phyloP scores from a whole-genome alignment of 192 early-diverging fungal species.

The Umbelopsis ramanniana region DNA sequence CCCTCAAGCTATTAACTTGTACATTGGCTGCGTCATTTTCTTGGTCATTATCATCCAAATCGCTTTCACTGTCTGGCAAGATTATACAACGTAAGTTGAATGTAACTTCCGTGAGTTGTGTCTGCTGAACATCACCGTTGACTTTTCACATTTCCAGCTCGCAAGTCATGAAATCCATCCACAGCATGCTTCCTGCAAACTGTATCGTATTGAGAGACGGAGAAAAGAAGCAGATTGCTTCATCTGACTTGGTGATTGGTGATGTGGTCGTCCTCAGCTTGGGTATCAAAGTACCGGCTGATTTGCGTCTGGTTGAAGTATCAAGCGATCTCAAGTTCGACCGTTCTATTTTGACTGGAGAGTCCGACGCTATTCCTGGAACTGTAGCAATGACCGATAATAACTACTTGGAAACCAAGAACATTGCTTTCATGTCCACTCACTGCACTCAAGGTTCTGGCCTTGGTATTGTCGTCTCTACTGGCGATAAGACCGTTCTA shows the following conservation, averaged over 20 bases:
- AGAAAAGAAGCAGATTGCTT: slow-evolving; percentile 47
- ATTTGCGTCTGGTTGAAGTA: slow-evolving; percentile 66
- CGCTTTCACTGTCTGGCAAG: slow-evolving; percentile 65
- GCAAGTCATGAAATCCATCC: slow-evolving; percentile 72
- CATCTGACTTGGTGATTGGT: slow-evolving; percentile 69
- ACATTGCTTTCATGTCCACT: slow-evolving; percentile 75
- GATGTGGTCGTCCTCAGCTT: slow-evolving; percentile 70
- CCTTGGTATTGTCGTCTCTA: slow-evolving; percentile 75
- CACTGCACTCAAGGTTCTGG: slow-evolving; percentile 71
- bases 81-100: slow-evolving; percentile 57
- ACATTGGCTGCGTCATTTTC: slow-evolving; percentile 35
- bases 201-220: slow-evolving; percentile 76
- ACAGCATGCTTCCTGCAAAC: slow-evolving; percentile 65
- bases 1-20: slow-evolving; percentile 11
- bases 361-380: slow-evolving; percentile 64
- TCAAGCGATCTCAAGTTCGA: slow-evolving; percentile 74
- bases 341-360: slow-evolving; percentile 76
- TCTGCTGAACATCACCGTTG: neutral
- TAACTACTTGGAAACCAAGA: slow-evolving; percentile 77
- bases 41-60: slow-evolving; percentile 71
- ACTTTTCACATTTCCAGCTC: neutral
- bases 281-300: slow-evolving; percentile 81
- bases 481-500: slow-evolving; percentile 72
- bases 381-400: slow-evolving; percentile 64
- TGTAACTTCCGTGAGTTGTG: neutral